These are phyloP conservation scores for Hanseniaspora vineae DNA, from an alignment of 805 yeast genomes.

Conservation along the genomic window DNA sequence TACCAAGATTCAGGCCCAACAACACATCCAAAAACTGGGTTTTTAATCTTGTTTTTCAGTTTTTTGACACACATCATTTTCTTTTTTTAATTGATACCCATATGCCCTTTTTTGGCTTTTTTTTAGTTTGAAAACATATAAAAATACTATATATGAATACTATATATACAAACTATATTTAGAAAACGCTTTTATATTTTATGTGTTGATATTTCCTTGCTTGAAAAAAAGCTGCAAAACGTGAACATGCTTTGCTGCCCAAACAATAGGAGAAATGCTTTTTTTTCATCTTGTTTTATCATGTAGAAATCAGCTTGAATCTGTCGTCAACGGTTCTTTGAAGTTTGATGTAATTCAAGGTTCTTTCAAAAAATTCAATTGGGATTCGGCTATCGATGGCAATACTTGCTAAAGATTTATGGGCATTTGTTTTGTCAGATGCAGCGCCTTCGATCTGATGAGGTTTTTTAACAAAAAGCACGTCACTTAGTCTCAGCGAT, in stretches of 20 bases:
- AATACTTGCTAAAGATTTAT: not conserved
- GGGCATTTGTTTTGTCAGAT: too few relatives aligned
- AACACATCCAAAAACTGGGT: too few relatives aligned
- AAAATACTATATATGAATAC: too few relatives aligned
- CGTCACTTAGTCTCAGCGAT: not conserved
- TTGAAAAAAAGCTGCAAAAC: not conserved
- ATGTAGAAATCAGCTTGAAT: slow-evolving; percentile 30
- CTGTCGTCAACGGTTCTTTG: slow-evolving; percentile 62
- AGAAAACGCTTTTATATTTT: not conserved
- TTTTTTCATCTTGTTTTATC: not conserved
- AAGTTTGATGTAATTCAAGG: slow-evolving; percentile 41
- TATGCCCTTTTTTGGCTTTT: not conserved
- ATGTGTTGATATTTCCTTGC: too few relatives aligned
- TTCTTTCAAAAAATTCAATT: not conserved
- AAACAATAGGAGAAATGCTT: not conserved
- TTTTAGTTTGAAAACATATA: not conserved
- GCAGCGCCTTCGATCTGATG: too few relatives aligned
- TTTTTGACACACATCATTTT: too few relatives aligned
- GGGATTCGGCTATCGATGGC: slow-evolving; percentile 5
- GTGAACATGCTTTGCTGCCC: not conserved
- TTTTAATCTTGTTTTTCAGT: too few relatives aligned
- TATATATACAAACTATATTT: not conserved
- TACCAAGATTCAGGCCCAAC: too few relatives aligned
- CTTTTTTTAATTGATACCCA: too few relatives aligned
- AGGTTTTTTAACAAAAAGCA: not conserved